Conservation (phyloP, 108 stramenopile species). For the Bacterosira constricta region DNA sequence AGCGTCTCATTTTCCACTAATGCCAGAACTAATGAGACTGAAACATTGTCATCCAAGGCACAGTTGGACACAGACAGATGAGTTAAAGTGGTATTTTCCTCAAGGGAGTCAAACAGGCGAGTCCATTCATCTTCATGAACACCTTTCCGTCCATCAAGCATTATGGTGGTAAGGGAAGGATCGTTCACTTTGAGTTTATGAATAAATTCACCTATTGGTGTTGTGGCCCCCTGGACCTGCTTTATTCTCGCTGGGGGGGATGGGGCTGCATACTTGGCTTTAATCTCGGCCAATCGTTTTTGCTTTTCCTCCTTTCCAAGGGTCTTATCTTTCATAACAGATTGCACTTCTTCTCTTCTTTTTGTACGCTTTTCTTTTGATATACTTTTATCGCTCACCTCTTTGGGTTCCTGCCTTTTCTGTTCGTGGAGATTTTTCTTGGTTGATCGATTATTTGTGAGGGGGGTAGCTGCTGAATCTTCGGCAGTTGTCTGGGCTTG, state of each 20-base stretch:
- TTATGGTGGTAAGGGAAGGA: conserved; percentile 11
- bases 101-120: conserved; percentile 11
- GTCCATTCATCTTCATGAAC: not conserved
- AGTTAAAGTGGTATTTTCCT: conserved; percentile 7
- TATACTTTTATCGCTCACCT: no score
- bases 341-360: conserved; percentile 9
- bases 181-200: conserved; percentile 3
- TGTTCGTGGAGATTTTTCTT: no score
- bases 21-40: not conserved
- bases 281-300: conserved; percentile 16
- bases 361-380: no score
- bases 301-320: conserved; percentile 22
- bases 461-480: no score
- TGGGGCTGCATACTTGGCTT: conserved; percentile 11
- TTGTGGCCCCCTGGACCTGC: not conserved
- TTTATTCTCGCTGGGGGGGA: no score
- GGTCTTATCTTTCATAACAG: conserved; percentile 25
- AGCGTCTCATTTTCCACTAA: conserved; percentile 24
- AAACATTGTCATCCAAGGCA: not conserved
- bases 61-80: conserved; percentile 10
- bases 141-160: conserved; percentile 15
- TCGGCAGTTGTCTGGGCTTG: no score
- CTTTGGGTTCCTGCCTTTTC: no score
- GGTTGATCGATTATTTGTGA: no score
- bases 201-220: not conserved